Evolutionary conservation across 257 asterid species (phyloP).

Genomic region (Primulina tabacum): DNA sequence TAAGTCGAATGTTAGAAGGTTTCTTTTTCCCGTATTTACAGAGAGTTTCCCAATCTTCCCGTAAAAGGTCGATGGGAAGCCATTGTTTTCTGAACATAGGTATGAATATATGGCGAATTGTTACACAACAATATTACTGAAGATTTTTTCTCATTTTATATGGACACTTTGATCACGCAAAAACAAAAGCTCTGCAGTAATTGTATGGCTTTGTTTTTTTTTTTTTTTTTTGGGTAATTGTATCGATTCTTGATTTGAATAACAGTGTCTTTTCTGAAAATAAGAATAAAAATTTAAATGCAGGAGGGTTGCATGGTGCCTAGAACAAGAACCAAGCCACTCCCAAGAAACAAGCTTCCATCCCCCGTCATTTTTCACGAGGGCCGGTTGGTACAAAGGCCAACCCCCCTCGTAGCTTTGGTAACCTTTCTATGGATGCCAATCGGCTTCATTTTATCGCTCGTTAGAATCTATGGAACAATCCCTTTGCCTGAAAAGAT

Average conservation of each 20-base stretch:
- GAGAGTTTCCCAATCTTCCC: too few species aligned
- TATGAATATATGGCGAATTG: too few species aligned
- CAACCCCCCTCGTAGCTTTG: conserved; percentile 66
- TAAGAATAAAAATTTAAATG: background rate
- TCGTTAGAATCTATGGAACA: conserved; percentile 58
- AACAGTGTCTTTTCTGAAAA: too few species aligned
- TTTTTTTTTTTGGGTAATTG: too few species aligned
- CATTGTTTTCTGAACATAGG: too few species aligned
- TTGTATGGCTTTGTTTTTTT: background rate
- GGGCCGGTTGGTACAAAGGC: conserved; percentile 80
- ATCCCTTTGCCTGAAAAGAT: conserved; percentile 64
- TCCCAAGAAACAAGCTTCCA: conserved; percentile 61
- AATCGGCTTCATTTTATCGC: conserved; percentile 53
- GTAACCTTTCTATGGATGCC: conserved; percentile 80
- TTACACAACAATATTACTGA: too few species aligned
- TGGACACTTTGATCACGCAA: background rate
- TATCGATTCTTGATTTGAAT: background rate
- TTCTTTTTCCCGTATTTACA: too few species aligned
- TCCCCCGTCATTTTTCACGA: conserved; percentile 81
- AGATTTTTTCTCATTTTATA: too few species aligned
- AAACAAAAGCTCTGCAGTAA: background rate
- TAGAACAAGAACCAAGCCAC: conserved; percentile 43
- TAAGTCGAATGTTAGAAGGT: too few species aligned
- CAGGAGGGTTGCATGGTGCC: conserved; percentile 89
- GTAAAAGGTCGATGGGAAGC: too few species aligned